Evolutionary conservation across 2,329 filamentous ascomycete species (phyloP).

Genomic region (Colletotrichum sansevieriae): DNA sequence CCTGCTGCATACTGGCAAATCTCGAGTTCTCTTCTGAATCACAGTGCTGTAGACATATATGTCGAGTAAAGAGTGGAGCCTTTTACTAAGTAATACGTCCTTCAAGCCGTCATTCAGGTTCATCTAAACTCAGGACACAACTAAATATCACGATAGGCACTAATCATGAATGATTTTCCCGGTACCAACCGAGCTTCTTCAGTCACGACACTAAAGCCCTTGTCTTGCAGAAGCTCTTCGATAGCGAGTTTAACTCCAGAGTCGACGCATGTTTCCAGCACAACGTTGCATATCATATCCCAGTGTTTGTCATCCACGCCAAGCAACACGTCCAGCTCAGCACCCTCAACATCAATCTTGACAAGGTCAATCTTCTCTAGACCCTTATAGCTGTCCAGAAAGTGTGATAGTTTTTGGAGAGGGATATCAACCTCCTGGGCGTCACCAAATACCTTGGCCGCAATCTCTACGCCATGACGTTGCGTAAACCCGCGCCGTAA

Average conservation of each 20-base stretch:
- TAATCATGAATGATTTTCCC: background rate
- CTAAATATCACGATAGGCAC: background rate
- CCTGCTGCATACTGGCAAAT: no score
- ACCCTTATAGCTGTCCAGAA: conserved; percentile 41
- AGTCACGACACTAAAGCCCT: conserved; percentile 42
- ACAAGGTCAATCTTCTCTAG: conserved; percentile 45
- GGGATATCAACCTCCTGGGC: conserved; percentile 37
- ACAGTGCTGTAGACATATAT: no score
- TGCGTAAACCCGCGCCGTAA: conserved; percentile 35
- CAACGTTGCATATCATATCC: conserved; percentile 42
- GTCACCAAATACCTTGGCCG: conserved; percentile 26
- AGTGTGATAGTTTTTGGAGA: conserved; percentile 42
- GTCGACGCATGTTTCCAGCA: conserved; percentile 43
- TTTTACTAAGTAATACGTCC: no score
- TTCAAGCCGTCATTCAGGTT: no score
- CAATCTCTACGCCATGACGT: conserved; percentile 13
- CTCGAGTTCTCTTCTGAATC: no score
- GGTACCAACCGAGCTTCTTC: conserved; percentile 4
- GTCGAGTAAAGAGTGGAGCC: no score
- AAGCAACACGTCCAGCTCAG: conserved; percentile 44
- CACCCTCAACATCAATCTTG: conserved; percentile 48
- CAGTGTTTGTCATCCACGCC: conserved; percentile 45
- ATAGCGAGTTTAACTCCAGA: conserved; percentile 34
- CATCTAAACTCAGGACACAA: no score
- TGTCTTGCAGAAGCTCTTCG: conserved; percentile 41